Conservation (phyloP, 1,284 basidiomycete genomes). For the Puccinia coronata region DNA sequence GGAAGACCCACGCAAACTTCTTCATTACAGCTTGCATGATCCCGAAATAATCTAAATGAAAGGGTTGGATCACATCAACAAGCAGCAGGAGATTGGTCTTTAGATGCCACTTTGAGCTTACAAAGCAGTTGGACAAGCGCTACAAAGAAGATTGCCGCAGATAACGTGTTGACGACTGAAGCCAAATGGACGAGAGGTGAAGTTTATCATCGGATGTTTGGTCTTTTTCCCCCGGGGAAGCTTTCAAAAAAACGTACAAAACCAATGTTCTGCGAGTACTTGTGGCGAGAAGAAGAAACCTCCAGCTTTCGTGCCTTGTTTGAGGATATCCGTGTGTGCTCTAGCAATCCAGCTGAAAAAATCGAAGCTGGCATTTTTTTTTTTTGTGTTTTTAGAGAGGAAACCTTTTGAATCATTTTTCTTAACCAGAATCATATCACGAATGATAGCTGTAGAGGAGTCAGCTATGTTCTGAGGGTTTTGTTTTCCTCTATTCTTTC, state of each 20-base stretch:
- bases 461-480: not conserved
- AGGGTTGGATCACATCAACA: too few relatives aligned
- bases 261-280: slow-evolving; percentile 54
- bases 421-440: not conserved
- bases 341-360: slow-evolving; percentile 65
- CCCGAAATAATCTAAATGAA: slow-evolving; percentile 66
- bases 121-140: slow-evolving; percentile 74
- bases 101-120: not conserved
- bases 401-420: not conserved
- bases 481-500: slow-evolving; percentile 1
- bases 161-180: slow-evolving; percentile 45
- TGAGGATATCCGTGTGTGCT: slow-evolving; percentile 52
- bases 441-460: not conserved
- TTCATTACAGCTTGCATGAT: slow-evolving; percentile 86
- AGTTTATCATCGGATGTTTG: not conserved
- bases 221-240: slow-evolving; percentile 24
- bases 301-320: slow-evolving; percentile 68
- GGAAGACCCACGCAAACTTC: slow-evolving; percentile 87
- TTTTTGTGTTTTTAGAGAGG: not conserved
- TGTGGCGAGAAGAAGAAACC: slow-evolving; percentile 71
- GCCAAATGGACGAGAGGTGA: not conserved
- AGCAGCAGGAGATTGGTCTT: not conserved
- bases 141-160: slow-evolving; percentile 80
- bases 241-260: slow-evolving; percentile 46
- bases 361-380: slow-evolving; percentile 68